Percentiles rank a stretch among this genome's conserved stretches.
Conservation (phyloP, 768 basidiomycete genomes). For the Gymnopilus junonius region DNA sequence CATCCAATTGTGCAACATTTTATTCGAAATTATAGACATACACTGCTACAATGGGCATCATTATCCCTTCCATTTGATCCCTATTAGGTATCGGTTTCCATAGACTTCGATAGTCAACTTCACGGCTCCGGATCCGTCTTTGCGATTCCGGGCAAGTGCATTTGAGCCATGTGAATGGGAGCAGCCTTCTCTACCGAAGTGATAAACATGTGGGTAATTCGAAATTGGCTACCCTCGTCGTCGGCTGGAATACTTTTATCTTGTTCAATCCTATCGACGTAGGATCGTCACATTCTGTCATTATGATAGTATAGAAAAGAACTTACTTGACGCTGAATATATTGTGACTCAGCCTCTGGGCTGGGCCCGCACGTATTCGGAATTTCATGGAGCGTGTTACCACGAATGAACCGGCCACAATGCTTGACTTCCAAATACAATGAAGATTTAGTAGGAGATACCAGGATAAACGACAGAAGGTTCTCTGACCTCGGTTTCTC, state of each 20-base stretch:
- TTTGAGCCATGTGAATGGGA: too few species aligned
- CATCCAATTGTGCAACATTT: background rate
- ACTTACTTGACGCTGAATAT: conserved; percentile 28
- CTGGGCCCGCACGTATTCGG: conserved; percentile 27
- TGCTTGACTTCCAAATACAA: background rate
- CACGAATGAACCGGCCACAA: conserved; percentile 27
- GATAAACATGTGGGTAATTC: conserved; percentile 20
- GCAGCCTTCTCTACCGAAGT: conserved; percentile 19
- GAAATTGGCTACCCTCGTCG: conserved; percentile 2
- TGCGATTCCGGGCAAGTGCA: background rate
- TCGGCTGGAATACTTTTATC: background rate
- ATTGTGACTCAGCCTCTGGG: conserved; percentile 24
- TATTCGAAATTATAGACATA: too few species aligned
- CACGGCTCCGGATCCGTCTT: background rate
- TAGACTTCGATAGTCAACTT: too few species aligned
- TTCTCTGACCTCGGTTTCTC: background rate
- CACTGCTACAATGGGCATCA: background rate
- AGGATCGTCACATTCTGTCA: background rate
- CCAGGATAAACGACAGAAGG: background rate
- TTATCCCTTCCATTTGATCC: background rate
- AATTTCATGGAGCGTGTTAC: conserved; percentile 27
- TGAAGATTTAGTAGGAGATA: background rate
- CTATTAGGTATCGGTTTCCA: too few species aligned
- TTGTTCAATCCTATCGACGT: conserved; percentile 1
- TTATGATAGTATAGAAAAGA: background rate